Evolutionary conservation across 768 basidiomycete species (phyloP).

Genomic region (Lactifluus subvellereus): DNA sequence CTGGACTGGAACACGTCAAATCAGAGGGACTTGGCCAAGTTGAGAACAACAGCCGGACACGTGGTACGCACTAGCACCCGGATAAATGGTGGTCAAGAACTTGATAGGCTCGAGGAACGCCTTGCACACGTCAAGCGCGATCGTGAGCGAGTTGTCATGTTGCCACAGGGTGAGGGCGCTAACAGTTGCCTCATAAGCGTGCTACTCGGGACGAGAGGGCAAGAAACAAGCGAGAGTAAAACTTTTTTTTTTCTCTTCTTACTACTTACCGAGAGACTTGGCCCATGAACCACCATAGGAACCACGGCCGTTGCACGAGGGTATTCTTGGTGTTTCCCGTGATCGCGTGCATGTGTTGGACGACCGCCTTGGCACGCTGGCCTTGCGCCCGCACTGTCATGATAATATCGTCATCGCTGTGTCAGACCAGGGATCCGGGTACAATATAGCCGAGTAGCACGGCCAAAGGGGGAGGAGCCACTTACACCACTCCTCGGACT

Average conservation of each 20-base stretch:
- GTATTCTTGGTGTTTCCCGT: conserved; percentile 44
- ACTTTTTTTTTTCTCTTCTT: too few species aligned
- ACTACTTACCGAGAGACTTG: conserved; percentile 48
- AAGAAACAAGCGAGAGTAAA: neutral
- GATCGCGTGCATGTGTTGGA: conserved; percentile 44
- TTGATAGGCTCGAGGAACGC: conserved; percentile 44
- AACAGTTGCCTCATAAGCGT: too few species aligned
- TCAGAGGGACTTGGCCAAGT: neutral
- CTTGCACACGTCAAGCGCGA: conserved; percentile 56
- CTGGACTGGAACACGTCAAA: conserved; percentile 1
- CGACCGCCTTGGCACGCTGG: conserved; percentile 47
- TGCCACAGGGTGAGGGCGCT: conserved; percentile 54
- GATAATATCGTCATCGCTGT: too few species aligned
- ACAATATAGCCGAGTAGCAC: conserved; percentile 7
- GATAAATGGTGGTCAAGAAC: conserved; percentile 13
- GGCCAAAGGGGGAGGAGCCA: conserved; percentile 11
- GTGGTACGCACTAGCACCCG: conserved; percentile 15
- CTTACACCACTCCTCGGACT: conserved; percentile 66
- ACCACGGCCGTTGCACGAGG: conserved; percentile 54
- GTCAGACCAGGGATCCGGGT: conserved; percentile 13
- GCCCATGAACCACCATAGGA: conserved; percentile 68
- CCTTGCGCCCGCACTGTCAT: conserved; percentile 19
- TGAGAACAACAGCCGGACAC: neutral
- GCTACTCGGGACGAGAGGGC: too few species aligned
- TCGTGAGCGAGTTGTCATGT: conserved; percentile 47